Percentiles rank a stretch among this genome's conserved stretches.
These are phyloP conservation scores for Diospyros lotus DNA, from an alignment of 148 eudicot species.

Conservation along the genomic window DNA sequence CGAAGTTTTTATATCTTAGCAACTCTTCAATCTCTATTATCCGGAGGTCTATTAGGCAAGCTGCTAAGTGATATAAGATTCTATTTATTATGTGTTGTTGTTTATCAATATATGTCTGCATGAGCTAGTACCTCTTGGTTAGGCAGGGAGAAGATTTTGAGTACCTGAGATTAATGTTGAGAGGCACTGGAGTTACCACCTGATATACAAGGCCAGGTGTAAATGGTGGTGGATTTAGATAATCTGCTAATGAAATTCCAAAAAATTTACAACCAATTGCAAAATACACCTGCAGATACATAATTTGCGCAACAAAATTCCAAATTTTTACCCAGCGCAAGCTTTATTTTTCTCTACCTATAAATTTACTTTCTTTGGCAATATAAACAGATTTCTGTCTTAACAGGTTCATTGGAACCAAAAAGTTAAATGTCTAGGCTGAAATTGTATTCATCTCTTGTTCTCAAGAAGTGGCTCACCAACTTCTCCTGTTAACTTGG, in stretches of 20 bases:
- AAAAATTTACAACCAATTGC: too few relatives aligned
- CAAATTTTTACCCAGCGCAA: neutral
- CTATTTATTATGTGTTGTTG: neutral
- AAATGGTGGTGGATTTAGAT: too few relatives aligned
- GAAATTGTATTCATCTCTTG: conserved; percentile 10
- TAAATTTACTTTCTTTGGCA: neutral
- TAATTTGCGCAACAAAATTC: conserved; percentile 4
- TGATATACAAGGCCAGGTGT: neutral
- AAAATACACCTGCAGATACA: neutral
- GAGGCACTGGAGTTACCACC: neutral
- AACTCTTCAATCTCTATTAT: too few relatives aligned
- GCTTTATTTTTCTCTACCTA: neutral
- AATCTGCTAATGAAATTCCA: too few relatives aligned
- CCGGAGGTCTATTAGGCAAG: too few relatives aligned
- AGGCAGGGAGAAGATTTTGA: neutral
- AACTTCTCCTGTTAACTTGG: conserved; percentile 19
- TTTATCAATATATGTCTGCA: neutral
- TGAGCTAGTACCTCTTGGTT: neutral
- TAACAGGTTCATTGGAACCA: neutral
- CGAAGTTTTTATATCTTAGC: too few relatives aligned
- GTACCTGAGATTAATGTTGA: neutral
- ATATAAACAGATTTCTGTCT: neutral
- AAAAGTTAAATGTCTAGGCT: neutral
- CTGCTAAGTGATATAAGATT: too few relatives aligned
- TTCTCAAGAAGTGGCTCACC: conserved; percentile 29